Evolutionary conservation across 352 stramenopile species (phyloP).

Genomic region (Globisporangium nagaii): DNA sequence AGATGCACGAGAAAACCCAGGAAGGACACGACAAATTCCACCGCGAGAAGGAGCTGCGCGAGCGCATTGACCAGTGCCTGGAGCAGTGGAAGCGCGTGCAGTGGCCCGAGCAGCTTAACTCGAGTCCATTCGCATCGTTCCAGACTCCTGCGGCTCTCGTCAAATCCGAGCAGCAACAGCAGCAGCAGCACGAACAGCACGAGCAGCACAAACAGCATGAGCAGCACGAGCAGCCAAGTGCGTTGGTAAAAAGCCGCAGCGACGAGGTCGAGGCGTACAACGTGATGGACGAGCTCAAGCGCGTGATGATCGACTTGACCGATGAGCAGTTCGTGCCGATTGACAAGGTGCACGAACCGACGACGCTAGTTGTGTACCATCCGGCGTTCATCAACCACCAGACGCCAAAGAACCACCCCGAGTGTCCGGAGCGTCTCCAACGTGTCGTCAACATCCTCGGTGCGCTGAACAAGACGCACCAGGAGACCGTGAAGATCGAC

Average conservation of each 20-base stretch:
- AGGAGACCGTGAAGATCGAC: slow-evolving; percentile 65
- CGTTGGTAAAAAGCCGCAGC: slow-evolving; percentile 6
- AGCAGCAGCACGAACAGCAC: no score
- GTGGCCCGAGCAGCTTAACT: slow-evolving; percentile 57
- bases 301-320: slow-evolving; percentile 73
- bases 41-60: slow-evolving; percentile 41
- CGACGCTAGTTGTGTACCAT: slow-evolving; percentile 78
- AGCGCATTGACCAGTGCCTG: slow-evolving; percentile 41
- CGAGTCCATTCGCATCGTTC: slow-evolving; percentile 32
- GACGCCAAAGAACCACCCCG: slow-evolving; percentile 75
- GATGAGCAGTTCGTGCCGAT: slow-evolving; percentile 37
- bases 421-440: slow-evolving; percentile 77
- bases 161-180: slow-evolving; percentile 23
- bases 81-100: slow-evolving; percentile 60
- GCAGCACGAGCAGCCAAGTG: neutral
- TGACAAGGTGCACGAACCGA: slow-evolving; percentile 22
- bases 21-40: slow-evolving; percentile 31
- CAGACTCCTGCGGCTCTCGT: slow-evolving; percentile 12
- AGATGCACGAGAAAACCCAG: slow-evolving; percentile 21
- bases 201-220: no score
- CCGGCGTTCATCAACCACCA: slow-evolving; percentile 82
- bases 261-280: slow-evolving; percentile 8
- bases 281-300: slow-evolving; percentile 72
- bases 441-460: slow-evolving; percentile 65
- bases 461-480: slow-evolving; percentile 56